phyloP scores from a whole-genome alignment of 345 rosid genomes.

The Passiflora organensis region DNA sequence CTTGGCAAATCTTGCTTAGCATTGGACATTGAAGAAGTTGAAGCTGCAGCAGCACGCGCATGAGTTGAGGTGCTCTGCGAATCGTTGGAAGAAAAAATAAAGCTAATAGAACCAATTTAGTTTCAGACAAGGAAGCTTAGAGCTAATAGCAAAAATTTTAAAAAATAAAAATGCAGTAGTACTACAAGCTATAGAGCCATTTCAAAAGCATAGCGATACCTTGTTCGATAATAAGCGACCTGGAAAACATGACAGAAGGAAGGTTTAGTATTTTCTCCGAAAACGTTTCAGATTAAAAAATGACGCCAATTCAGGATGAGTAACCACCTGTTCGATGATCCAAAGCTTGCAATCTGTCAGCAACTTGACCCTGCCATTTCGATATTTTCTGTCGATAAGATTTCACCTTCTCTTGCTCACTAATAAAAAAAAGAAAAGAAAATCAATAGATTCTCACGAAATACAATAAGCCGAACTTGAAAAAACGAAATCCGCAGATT shows the following conservation, averaged over 20 bases:
- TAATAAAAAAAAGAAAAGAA: constrained; percentile 17
- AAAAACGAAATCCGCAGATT: neutral
- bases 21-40: constrained; percentile 36
- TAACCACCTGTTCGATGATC: constrained; percentile 51
- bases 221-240: neutral
- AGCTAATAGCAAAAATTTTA: too few species aligned
- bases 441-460: neutral
- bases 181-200: too few species aligned
- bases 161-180: too few species aligned
- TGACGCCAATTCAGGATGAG: neutral
- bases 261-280: neutral
- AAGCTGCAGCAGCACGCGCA: constrained; percentile 45
- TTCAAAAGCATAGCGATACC: too few species aligned
- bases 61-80: constrained; percentile 51
- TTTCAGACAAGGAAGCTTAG: too few species aligned
- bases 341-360: constrained; percentile 72
- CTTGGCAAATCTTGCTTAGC: constrained; percentile 29
- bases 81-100: constrained; percentile 15
- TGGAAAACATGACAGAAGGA: neutral
- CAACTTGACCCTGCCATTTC: constrained; percentile 83
- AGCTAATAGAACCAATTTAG: constrained; percentile 5
- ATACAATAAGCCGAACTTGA: neutral
- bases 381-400: constrained; percentile 79
- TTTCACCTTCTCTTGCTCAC: constrained; percentile 80
- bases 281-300: too few species aligned